These are phyloP conservation scores for Hypoxylon sp. DNA, from an alignment of 2,329 filamentous ascomycete genomes.

Conservation along the genomic window DNA sequence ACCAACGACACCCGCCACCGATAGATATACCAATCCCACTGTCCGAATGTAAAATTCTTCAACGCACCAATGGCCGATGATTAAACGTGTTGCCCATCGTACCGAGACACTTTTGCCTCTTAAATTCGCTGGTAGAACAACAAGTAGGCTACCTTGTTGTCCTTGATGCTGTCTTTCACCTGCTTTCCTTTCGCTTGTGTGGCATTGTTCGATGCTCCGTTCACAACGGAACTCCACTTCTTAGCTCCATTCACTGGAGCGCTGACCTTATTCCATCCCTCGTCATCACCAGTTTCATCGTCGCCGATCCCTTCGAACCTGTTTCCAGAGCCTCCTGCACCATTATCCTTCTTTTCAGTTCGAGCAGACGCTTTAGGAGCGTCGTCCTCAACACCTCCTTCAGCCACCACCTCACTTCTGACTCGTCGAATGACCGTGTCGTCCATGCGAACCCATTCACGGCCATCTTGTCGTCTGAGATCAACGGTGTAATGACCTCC, in stretches of 20 bases:
- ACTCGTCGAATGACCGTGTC: slow-evolving; percentile 92
- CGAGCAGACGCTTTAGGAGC: slow-evolving; percentile 72
- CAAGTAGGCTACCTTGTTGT: slow-evolving; percentile 97
- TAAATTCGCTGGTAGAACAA: slow-evolving; percentile 90
- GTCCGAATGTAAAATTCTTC: slow-evolving; percentile 21
- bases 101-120: slow-evolving; percentile 18
- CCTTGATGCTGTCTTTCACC: slow-evolving; percentile 77
- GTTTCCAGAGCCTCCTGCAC: slow-evolving; percentile 69
- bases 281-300: slow-evolving; percentile 76
- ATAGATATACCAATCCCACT: slow-evolving; percentile 31
- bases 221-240: slow-evolving; percentile 81
- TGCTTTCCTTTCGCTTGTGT: slow-evolving; percentile 70
- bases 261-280: slow-evolving; percentile 87
- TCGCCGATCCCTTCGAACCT: slow-evolving; percentile 81
- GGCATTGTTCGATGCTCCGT: slow-evolving; percentile 72
- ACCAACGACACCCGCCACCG: slow-evolving; percentile 24
- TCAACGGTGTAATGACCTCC: slow-evolving; percentile 99
- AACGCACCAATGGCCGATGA: slow-evolving; percentile 9
- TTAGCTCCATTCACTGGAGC: slow-evolving; percentile 74
- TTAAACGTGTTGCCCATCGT: not conserved
- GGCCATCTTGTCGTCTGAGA: slow-evolving; percentile 92
- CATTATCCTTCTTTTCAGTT: slow-evolving; percentile 72
- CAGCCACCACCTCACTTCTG: slow-evolving; percentile 88
- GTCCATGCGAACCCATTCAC: slow-evolving; percentile 95
- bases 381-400: slow-evolving; percentile 86